Conservation (phyloP, 495 filamentous ascomycete species). For the Penicillium paradoxum region DNA sequence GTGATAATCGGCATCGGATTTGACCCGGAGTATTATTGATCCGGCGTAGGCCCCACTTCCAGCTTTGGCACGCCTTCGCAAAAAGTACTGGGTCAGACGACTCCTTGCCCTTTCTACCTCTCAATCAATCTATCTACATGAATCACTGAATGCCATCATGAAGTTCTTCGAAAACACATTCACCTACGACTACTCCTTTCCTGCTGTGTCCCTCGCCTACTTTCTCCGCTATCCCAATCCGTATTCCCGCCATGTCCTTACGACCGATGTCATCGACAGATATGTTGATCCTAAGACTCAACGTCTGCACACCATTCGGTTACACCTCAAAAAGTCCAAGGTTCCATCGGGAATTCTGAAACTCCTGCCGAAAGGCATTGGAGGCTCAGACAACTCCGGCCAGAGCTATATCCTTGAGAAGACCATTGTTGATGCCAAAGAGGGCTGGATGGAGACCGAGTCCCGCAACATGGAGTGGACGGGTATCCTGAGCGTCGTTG, state of each 20-base stretch:
- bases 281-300: constrained; percentile 74
- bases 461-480: constrained; percentile 85
- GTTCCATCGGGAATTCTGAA: constrained; percentile 78
- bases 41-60: background rate
- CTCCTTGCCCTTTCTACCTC: background rate
- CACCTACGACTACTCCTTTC: constrained; percentile 87
- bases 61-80: background rate
- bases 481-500: constrained; percentile 85
- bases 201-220: constrained; percentile 92
- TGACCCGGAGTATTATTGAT: background rate
- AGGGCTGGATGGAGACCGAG: constrained; percentile 85
- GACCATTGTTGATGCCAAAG: constrained; percentile 79
- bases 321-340: constrained; percentile 92
- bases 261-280: constrained; percentile 89
- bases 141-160: constrained; percentile 49
- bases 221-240: constrained; percentile 99
- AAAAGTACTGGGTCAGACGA: constrained; percentile 8
- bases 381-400: constrained; percentile 64
- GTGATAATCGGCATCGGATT: background rate
- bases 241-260: constrained; percentile 90
- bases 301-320: constrained; percentile 77
- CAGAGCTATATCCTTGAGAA: constrained; percentile 89
- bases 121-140: constrained; percentile 9
- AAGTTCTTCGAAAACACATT: constrained; percentile 87
- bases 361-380: constrained; percentile 71